phyloP scores from a whole-genome alignment of 2,329 filamentous ascomycete genomes.

The Paracoccidioides lutzii region DNA sequence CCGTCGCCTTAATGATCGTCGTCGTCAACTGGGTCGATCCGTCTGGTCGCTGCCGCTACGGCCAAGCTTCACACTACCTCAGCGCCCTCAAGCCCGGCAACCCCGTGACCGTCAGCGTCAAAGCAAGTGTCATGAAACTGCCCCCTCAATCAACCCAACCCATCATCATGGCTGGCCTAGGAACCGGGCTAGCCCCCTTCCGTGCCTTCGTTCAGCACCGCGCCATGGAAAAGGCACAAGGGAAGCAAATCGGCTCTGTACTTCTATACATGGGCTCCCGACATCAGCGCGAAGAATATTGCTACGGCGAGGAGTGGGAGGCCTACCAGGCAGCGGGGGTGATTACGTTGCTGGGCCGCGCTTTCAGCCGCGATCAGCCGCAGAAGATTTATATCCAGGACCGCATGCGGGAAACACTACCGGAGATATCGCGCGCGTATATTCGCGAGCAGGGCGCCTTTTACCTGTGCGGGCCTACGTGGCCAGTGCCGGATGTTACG shows the following conservation, averaged over 20 bases:
- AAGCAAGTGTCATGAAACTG: conserved; percentile 99
- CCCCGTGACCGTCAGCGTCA: conserved; percentile 84
- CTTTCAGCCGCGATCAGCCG: conserved; percentile 92
- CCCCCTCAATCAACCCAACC: conserved; percentile 75
- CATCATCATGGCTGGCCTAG: conserved; percentile 98
- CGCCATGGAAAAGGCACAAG: conserved; percentile 93
- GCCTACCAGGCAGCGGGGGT: conserved; percentile 92
- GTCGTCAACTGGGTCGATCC: conserved; percentile 92
- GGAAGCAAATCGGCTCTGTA: conserved; percentile 85
- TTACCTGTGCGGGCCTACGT: conserved; percentile 95
- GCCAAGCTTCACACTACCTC: conserved; percentile 86
- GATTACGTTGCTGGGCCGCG: conserved; percentile 82
- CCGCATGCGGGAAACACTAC: conserved; percentile 79
- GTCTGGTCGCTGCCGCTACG: conserved; percentile 74
- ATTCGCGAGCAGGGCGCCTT: conserved; percentile 79
- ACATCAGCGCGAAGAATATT: conserved; percentile 95
- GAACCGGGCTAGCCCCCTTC: conserved; percentile 96
- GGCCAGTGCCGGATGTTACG: conserved; percentile 95
- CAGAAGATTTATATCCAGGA: conserved; percentile 99
- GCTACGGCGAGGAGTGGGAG: conserved; percentile 98
- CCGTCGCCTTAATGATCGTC: conserved; percentile 91
- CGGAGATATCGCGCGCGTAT: conserved; percentile 74
- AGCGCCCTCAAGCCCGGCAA: conserved; percentile 61
- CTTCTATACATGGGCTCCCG: conserved; percentile 93
- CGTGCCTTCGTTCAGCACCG: conserved; percentile 97